Evolutionary conservation across 164 flowering plant genomes (phyloP), one percentile per base, ranked within the genome.

Genomic region (Magnolia sinica): DNA sequence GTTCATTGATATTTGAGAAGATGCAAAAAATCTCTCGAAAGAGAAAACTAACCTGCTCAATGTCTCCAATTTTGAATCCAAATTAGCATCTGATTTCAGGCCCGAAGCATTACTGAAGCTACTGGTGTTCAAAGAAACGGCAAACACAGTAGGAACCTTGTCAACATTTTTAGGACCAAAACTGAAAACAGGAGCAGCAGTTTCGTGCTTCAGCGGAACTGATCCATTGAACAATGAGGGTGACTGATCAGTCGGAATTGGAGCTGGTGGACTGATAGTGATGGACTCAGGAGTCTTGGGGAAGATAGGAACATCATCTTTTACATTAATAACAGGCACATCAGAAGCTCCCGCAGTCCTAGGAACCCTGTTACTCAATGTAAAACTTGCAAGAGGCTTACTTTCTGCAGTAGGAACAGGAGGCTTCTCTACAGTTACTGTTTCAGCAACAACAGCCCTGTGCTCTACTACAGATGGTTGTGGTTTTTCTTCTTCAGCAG

Each of bases 1-100:
- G 45, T 3, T 37, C 45, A 37, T 37, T 37, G 45, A 37, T 37
- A 37, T 37, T 37, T 37, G 45, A 37, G 45, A 37, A 37, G 45
- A 37, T 37, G 45, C 45, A 5, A 37, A 37, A 37, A 37, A 37
- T 3, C 4, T 37, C 45, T 37, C 7, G 1, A 8, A 11, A 55
- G 50, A 19, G 13, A 14, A 76, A 50, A 73, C 83, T 74, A 13
- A 88, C 89, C 88, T 86, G 85, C 77, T 84, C 66, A 22, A 64
- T 64, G 50, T 27, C 65, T 74, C 79, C 45, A 52, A 31, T 22
- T 76, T 83, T 5, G 76, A 13, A 23, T 70, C 68, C 19, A 70
- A 71, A 10, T 22, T 64, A 71, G 73, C 75, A 76, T 75, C 78
- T 74, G 67, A 73, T 50, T 74, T 77, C 9, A 24, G 1, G 61